A percentile compares a stretch with the other conserved stretches of the same genome.
Evolutionary conservation across 495 filamentous ascomycete species (phyloP).

Genomic region (Aspergillus homomorphus): DNA sequence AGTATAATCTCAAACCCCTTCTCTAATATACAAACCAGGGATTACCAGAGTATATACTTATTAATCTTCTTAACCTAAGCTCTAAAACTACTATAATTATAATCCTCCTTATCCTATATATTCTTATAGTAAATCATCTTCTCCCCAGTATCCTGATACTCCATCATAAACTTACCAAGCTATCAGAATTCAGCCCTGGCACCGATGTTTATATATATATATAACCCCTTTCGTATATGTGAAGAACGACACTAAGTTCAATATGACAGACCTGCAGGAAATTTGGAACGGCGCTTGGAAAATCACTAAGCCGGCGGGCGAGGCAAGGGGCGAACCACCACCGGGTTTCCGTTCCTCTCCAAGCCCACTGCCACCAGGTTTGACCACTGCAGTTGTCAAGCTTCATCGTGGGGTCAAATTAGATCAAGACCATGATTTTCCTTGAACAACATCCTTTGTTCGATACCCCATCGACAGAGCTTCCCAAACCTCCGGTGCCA

Average conservation of each 20-base stretch:
- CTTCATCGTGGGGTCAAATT: background rate
- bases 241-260: constrained; percentile 1
- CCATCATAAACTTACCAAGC: constrained; percentile 11
- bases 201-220: constrained; percentile 5
- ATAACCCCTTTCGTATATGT: background rate
- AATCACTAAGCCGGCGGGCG: background rate
- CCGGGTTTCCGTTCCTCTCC: background rate
- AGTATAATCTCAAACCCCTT: background rate
- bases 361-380: constrained; percentile 1
- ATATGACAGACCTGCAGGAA: constrained; percentile 1
- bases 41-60: background rate
- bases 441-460: constrained; percentile 6
- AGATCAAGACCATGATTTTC: constrained; percentile 9
- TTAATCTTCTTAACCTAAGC: constrained; percentile 10
- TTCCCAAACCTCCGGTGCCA: constrained; percentile 19
- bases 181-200: too few species aligned
- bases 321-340: constrained; percentile 1
- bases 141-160: constrained; percentile 1
- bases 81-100: constrained; percentile 4
- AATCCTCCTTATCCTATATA: constrained; percentile 10
- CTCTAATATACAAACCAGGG: too few species aligned
- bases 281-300: background rate
- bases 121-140: constrained; percentile 12
- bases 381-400: too few species aligned
- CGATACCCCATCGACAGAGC: constrained; percentile 12